These are phyloP conservation scores for Metarhizium robertsii DNA, from an alignment of 2,329 filamentous ascomycete genomes.

Conservation along the genomic window DNA sequence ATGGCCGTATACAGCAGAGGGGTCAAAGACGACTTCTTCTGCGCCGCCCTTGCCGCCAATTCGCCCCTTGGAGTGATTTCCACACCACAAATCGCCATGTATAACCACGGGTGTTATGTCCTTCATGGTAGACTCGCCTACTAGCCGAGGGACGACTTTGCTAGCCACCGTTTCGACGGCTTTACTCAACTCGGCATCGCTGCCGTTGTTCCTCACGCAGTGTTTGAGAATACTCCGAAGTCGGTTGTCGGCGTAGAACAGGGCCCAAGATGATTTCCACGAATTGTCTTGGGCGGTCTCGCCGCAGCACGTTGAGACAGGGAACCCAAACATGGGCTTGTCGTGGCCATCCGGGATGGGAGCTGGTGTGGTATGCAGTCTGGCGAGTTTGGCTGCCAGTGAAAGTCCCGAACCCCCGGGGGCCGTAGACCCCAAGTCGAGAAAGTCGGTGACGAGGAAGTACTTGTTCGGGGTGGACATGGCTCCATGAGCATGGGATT, in stretches of 20 bases:
- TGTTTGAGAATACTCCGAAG: slow-evolving; percentile 54
- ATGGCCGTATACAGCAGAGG: slow-evolving; percentile 74
- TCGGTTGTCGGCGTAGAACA: slow-evolving; percentile 75
- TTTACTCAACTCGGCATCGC: slow-evolving; percentile 49
- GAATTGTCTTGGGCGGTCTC: slow-evolving; percentile 73
- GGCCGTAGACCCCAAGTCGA: slow-evolving; percentile 48
- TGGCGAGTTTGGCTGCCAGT: slow-evolving; percentile 68
- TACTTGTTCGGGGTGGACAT: slow-evolving; percentile 38
- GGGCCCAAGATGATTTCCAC: slow-evolving; percentile 66
- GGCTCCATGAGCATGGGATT: slow-evolving; percentile 62
- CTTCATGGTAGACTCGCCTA: slow-evolving; percentile 56
- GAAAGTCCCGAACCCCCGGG: slow-evolving; percentile 39
- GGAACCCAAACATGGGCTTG: slow-evolving; percentile 69
- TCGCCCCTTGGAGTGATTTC: slow-evolving; percentile 62
- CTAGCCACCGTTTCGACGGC: slow-evolving; percentile 56
- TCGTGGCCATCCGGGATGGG: slow-evolving; percentile 51
- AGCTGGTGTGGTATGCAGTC: slow-evolving; percentile 67
- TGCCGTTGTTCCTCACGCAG: slow-evolving; percentile 51
- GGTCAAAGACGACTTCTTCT: slow-evolving; percentile 76
- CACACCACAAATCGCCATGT: slow-evolving; percentile 91
- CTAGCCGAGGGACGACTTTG: slow-evolving; percentile 64
- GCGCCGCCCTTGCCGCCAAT: slow-evolving; percentile 45
- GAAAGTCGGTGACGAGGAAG: slow-evolving; percentile 70
- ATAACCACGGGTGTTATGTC: slow-evolving; percentile 68
- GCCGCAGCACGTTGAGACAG: slow-evolving; percentile 77